These are phyloP conservation scores for Eucalyptus erythrocorys DNA, from an alignment of 345 rosid species.

Conservation along the genomic window DNA sequence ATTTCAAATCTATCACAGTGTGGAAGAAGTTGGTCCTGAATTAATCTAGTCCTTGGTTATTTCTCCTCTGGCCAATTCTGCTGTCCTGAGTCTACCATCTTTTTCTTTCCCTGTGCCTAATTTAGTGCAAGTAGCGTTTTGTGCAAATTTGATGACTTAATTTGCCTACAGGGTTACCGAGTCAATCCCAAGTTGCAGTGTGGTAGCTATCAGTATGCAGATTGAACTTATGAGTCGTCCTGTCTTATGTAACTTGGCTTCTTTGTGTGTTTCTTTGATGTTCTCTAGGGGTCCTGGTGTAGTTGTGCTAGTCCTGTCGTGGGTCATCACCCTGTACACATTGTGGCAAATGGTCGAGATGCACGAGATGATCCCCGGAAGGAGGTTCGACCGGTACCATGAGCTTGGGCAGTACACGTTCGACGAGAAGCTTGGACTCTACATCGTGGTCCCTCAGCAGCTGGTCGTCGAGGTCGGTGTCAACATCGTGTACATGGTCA, in stretches of 20 bases:
- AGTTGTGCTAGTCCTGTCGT: slow-evolving; percentile 28
- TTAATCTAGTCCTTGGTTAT: background rate
- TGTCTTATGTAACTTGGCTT: background rate
- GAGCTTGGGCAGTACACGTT: slow-evolving; percentile 71
- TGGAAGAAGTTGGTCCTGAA: background rate
- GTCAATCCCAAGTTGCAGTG: background rate
- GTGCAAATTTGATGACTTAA: background rate
- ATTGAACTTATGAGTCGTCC: background rate
- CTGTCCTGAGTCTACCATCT: background rate
- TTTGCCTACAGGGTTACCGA: background rate
- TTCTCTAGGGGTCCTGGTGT: slow-evolving; percentile 44
- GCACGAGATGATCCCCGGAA: slow-evolving; percentile 81
- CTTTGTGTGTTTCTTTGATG: background rate
- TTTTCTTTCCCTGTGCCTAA: background rate
- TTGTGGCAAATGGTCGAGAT: slow-evolving; percentile 89
- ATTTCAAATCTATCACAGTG: background rate
- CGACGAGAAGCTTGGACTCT: slow-evolving; percentile 74
- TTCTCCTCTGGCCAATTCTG: background rate
- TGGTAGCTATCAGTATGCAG: background rate
- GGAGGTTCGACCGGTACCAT: slow-evolving; percentile 64
- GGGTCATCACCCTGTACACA: slow-evolving; percentile 46
- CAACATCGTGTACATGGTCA: slow-evolving; percentile 76
- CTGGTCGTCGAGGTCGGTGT: slow-evolving; percentile 52
- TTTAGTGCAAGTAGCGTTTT: background rate
- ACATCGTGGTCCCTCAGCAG: slow-evolving; percentile 72